Evolutionary conservation across 2,329 filamentous ascomycete species (phyloP).

Genomic region (Fusarium musae): DNA sequence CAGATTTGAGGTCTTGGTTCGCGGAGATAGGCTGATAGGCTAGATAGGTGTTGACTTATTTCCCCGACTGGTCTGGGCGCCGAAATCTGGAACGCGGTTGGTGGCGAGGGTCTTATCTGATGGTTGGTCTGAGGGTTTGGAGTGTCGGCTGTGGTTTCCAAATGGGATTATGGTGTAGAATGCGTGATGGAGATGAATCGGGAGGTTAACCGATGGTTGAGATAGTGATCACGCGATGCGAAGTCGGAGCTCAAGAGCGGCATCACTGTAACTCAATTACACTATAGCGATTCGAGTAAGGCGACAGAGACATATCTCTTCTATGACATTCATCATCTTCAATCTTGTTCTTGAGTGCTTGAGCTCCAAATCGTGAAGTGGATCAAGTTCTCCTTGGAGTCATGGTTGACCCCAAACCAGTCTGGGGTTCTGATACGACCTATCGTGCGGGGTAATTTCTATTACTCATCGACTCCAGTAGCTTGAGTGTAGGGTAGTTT

Average conservation of each 20-base stretch:
- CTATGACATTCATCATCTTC: not conserved
- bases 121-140: not conserved
- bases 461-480: slow-evolving; percentile 28
- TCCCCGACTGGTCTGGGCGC: slow-evolving; percentile 10
- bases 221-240: not conserved
- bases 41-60: not conserved
- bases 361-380: slow-evolving; percentile 1
- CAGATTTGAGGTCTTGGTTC: slow-evolving; percentile 8
- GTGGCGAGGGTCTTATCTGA: slow-evolving; percentile 10
- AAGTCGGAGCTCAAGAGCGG: not conserved
- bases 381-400: not conserved
- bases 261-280: not conserved
- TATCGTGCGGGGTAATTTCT: slow-evolving; percentile 43
- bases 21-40: slow-evolving; percentile 17
- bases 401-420: not conserved
- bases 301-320: fast-evolving
- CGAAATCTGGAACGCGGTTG: not conserved
- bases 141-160: slow-evolving; percentile 17
- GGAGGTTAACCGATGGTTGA: no score
- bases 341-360: not conserved
- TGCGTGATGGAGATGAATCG: not conserved
- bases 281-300: fast-evolving
- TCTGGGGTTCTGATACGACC: slow-evolving; percentile 11
- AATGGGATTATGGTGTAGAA: not conserved
- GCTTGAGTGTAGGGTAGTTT: not conserved